Evolutionary conservation across 805 yeast species (phyloP), one percentile per base, ranked within the genome.

Genomic region (Komagataella kurtzmanii): DNA sequence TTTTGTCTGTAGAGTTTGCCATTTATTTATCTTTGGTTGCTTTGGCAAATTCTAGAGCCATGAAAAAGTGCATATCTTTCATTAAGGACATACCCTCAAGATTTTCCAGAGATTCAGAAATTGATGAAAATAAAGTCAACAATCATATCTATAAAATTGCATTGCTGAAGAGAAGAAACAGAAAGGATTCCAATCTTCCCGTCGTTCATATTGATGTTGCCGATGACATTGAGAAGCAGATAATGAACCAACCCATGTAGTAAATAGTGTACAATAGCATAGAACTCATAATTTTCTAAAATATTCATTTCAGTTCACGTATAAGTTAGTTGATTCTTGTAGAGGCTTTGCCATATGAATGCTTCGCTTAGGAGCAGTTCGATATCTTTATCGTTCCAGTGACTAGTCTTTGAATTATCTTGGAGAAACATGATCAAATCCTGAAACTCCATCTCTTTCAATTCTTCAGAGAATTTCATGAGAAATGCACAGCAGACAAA

Each of bases 401-500:
- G 69, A 49, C 73, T 70, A 0, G 98, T 93, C 23, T 97, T 97
- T 18, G 61, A 51, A 7, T 90, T 84, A 54, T 85, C 86, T 65
- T 93, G 99, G 49, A 93, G 70, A 61, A 88, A 91, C 65, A 95
- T 83, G 69, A 93, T 81, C 43, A 89, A 87, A 55, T 88, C 98
- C 68, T 93, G 98, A 64, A 93, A 93, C 57, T 91, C 98, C 89
- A 85, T 87, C 7, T 75, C 73, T 63, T 85, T 80, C 56, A 93
- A 70, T 56, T 81, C 82, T 51, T 76, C 81, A 55, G 93, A 81
- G 82, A 96, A 93, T 61, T 88, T 83, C 54, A 89, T 85, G 58
- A 93, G 71, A 61, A 91, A 93, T 18, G 99, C 98, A 18, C 98
- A 97, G 68, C 99, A 93, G 3, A 93, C 99, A 64, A 91, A 93